Evolutionary conservation across 345 rosid genomes (phyloP), one percentile per base, ranked within the genome.

Genomic region (Turritis glabra): DNA sequence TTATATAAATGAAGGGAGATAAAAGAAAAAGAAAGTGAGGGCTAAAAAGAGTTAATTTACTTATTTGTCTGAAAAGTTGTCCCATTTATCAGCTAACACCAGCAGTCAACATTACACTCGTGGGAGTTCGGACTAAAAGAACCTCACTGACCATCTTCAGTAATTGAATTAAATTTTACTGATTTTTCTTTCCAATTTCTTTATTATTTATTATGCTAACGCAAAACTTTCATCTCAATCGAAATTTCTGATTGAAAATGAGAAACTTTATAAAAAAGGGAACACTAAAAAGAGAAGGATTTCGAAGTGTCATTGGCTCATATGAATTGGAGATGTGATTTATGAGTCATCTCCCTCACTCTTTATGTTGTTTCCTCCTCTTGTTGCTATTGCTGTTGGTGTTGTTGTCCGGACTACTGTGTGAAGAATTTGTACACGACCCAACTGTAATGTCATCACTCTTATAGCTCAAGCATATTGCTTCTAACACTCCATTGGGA

Each of bases 401-500:
- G 43, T 51, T 67, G 72, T 8, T 68, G 61, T 67, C 62, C 40
- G 73, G 76, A 64, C 58, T 71, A 29, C n/a, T 50, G 35, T 72
- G 77, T 18, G 86, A 73, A 69, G 86, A 81, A 73, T 80, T 81
- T 71, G 83, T 77, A 82, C 83, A 85, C 74, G 88, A 79, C 72
- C 75, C 84, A 78, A 77, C 86, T 77, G 84, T 77, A 67, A 72
- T 54, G 58, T 85, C 85, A 67, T 87, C 88, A 76, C 79, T 85
- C 74, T 75, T 79, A 72, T 80, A 82, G 88, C 91, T 87, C 83
- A 84, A 79, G 72, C 87, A 82, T 55, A 76, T 77, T 26, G 82
- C 85, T 58, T 85, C 92, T 81, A 87, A 54, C 61, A 87, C 92
- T 70, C 92, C 89, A 72, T 59, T 79, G 30, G 92, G 90, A 71